phyloP scores from a whole-genome alignment of 108 stramenopile species.

The Nitzschia sp. region DNA sequence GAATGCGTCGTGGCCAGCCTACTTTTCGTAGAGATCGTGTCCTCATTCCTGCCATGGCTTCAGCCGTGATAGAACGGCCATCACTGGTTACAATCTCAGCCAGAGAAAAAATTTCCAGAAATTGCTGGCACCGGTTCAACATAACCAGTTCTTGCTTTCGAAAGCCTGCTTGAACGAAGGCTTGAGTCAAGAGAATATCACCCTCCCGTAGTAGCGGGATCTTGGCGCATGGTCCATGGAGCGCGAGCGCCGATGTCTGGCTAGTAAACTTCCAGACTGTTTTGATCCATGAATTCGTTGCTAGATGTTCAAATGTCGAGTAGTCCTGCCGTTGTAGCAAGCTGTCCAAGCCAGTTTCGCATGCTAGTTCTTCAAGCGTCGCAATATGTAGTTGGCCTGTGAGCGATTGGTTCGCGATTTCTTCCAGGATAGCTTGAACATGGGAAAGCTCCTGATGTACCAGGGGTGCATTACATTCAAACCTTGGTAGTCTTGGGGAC shows the following conservation, averaged over 20 bases:
- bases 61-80: not conserved
- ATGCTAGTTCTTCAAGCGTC: not conserved
- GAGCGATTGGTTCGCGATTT: not conserved
- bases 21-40: too few species aligned
- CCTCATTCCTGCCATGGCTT: too few species aligned
- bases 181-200: not conserved
- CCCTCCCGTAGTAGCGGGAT: slow-evolving; percentile 4
- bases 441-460: not conserved
- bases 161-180: not conserved
- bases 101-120: not conserved
- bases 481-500: not conserved
- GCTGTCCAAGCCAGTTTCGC: not conserved
- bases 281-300: not conserved
- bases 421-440: too few species aligned
- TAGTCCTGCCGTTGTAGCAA: not conserved
- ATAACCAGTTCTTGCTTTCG: not conserved
- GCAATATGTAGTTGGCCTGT: not conserved
- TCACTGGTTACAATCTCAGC: not conserved
- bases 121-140: not conserved
- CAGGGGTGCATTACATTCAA: not conserved
- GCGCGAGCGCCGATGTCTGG: not conserved
- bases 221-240: not conserved
- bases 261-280: too few species aligned
- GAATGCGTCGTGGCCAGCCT: too few species aligned
- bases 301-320: not conserved